Evolutionary conservation across 1,284 basidiomycete species (phyloP).

Genomic region (Vanrija pseudolonga): DNA sequence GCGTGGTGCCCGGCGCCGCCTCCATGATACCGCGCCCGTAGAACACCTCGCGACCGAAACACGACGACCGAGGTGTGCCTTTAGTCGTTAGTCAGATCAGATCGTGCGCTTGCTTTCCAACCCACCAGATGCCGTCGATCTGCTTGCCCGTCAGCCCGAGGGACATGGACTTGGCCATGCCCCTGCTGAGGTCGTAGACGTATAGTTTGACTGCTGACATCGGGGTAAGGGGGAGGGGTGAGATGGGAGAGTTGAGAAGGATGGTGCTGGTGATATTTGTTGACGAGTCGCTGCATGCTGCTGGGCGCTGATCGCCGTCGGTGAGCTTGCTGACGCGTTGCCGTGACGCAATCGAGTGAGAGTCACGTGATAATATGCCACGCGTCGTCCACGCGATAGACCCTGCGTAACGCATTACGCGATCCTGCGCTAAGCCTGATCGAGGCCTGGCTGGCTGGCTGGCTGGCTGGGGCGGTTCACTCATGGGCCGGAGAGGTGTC

Average conservation of each 20-base stretch:
- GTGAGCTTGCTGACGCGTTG: no score
- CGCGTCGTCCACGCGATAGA: no score
- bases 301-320: background rate
- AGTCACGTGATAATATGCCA: no score
- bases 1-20: conserved; percentile 68
- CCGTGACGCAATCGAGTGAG: no score
- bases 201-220: conserved; percentile 62
- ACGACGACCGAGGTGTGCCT: conserved; percentile 79
- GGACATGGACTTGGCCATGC: conserved; percentile 72
- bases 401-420: no score
- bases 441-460: no score
- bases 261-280: background rate
- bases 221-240: no score
- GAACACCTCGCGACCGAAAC: conserved; percentile 76
- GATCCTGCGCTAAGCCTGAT: no score
- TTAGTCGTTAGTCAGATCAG: background rate
- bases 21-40: conserved; percentile 78
- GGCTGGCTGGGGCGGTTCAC: no score
- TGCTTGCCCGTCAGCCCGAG: conserved; percentile 74
- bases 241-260: background rate
- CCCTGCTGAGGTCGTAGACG: conserved; percentile 84
- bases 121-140: conserved; percentile 82
- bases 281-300: background rate
- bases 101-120: conserved; percentile 3
- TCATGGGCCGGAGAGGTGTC: no score